A percentile compares a stretch with the other conserved stretches of the same genome.
These are phyloP conservation scores for Leccinellum luteum DNA, from an alignment of 768 basidiomycete genomes.

Conservation along the genomic window DNA sequence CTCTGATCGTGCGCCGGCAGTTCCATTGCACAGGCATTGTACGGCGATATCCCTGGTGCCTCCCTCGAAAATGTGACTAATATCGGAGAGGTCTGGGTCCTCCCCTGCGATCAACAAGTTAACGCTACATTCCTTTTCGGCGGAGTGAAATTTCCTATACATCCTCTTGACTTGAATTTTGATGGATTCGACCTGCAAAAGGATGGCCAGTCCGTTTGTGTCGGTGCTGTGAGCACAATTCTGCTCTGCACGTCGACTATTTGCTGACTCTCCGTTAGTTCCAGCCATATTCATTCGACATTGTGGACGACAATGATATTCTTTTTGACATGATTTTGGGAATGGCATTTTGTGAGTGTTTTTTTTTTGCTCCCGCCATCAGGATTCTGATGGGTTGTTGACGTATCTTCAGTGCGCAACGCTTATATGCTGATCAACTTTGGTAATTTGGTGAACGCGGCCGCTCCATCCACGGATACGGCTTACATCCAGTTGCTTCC, in stretches of 20 bases:
- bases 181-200: constrained; percentile 13
- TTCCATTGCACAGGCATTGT: constrained; percentile 57
- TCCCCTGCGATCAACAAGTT: constrained; percentile 63
- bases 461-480: constrained; percentile 32
- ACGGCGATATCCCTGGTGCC: constrained; percentile 54
- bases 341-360: constrained; percentile 63
- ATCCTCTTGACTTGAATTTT: constrained; percentile 60
- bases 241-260: background rate
- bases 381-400: background rate
- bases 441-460: constrained; percentile 55
- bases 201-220: constrained; percentile 31
- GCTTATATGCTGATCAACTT: constrained; percentile 62
- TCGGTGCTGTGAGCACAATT: constrained; percentile 42
- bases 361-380: background rate
- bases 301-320: constrained; percentile 19
- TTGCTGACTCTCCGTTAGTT: constrained; percentile 42
- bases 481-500: constrained; percentile 68
- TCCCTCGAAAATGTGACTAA: constrained; percentile 38
- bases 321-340: constrained; percentile 66
- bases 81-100: constrained; percentile 51
- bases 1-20: constrained; percentile 31
- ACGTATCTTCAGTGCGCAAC: constrained; percentile 52
- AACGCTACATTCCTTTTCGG: constrained; percentile 65
- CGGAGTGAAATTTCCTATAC: constrained; percentile 55
- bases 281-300: constrained; percentile 60